Evolutionary conservation across 2,329 filamentous ascomycete species (phyloP).

Genomic region (Paecilomyces variotii): DNA sequence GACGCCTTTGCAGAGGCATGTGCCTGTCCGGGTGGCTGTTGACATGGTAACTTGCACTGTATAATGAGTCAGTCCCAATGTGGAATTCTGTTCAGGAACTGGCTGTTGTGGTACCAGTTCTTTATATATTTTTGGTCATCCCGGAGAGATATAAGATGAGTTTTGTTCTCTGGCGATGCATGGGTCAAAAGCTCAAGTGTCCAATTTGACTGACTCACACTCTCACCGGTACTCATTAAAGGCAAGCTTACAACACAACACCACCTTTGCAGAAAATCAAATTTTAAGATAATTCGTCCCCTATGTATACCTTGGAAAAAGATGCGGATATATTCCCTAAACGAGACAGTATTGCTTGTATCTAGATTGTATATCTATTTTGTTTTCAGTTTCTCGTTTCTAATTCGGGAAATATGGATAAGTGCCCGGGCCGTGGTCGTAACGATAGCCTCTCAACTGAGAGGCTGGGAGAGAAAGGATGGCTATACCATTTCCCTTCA

Average conservation of each 20-base stretch:
- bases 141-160: too few species aligned
- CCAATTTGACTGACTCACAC: neutral
- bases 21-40: neutral
- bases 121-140: too few species aligned
- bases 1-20: neutral
- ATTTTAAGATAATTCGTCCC: too few species aligned
- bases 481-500: too few species aligned
- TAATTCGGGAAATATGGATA: neutral
- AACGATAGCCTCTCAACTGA: too few species aligned
- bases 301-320: neutral
- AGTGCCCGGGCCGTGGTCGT: too few species aligned
- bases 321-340: neutral
- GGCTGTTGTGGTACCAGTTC: neutral
- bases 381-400: neutral
- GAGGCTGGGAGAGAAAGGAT: too few species aligned
- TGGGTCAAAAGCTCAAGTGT: too few species aligned
- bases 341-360: neutral
- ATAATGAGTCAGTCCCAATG: neutral
- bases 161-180: too few species aligned
- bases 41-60: neutral
- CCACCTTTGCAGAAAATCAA: too few species aligned
- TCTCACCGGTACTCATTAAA: neutral
- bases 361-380: neutral
- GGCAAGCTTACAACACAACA: neutral
- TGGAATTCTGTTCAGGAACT: neutral